Base-by-base conservation (phyloP, 805 yeast genomes). In the Yamadazyma laniorum region DNA sequence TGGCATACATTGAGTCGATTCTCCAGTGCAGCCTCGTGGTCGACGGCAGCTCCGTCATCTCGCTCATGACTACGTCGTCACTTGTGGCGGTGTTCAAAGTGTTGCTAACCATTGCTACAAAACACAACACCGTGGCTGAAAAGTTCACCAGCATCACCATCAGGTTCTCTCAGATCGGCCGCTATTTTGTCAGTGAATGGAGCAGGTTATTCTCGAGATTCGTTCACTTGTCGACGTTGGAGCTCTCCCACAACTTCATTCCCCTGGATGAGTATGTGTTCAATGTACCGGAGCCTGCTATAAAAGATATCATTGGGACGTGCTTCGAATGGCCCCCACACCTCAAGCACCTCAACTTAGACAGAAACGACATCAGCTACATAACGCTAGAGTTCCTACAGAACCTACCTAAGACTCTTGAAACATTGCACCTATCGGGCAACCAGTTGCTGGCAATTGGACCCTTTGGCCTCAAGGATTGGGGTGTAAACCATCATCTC, bases 111-210 rank as follows among this genome's bases (percentile, higher is more conserved):
- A 37, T 59, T 8, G 44, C 52, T 23, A 27, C 37, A 32, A 33
- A 34, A 42, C 28, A 43, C 57, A 47, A 45, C 14, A 25, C 35
- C 5, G 39, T 59, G 6, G 36, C 52, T 12, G 40, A 44, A 11
- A 55, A 59, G 37, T 29, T 63, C 28, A 32, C 33, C 3, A 14
- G 35, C 6, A 16, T 67, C 3, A 49, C 62, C 12, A 53, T 67
- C 14, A 41, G 45, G 14, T 51, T 56, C n/a, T 61, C 67, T 11
- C 65, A 65, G 27, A 56, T 67, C 2, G 71, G 72, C 4, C 48
- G 50, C 6, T 50, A 56, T 35, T 65, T 48, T 42, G 56, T 55
- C 3, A 32, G 45, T 3, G 55, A 54, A 35, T 67, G 72, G 72
- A 51, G 56, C 25, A 49, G 48, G 28, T 43, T 65, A 3, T 55